phyloP scores from a whole-genome alignment of 768 basidiomycete species.

The Calocybe gangraenosa region DNA sequence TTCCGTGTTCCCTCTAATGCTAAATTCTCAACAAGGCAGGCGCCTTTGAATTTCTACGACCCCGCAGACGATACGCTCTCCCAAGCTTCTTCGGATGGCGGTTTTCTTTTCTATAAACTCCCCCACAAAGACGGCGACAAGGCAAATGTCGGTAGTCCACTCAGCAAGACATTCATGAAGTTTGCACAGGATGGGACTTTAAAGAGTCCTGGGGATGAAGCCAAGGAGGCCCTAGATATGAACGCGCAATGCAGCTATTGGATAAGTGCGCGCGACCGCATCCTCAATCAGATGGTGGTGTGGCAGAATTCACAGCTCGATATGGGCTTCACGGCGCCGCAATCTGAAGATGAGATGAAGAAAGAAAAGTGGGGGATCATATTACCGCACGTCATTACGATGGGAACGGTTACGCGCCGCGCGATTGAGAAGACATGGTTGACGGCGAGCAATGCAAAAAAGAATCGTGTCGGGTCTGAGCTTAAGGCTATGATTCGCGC shows the following conservation, averaged over 20 bases:
- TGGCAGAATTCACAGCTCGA: conserved; percentile 58
- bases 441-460: conserved; percentile 97
- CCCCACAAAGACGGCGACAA: conserved; percentile 95
- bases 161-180: conserved; percentile 86
- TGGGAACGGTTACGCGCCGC: conserved; percentile 97
- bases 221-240: conserved; percentile 83
- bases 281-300: conserved; percentile 89
- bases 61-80: conserved; percentile 56
- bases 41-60: conserved; percentile 55
- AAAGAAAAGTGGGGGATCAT: conserved; percentile 81
- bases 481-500: conserved; percentile 97
- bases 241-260: conserved; percentile 96
- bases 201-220: conserved; percentile 76
- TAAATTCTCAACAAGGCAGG: conserved; percentile 41
- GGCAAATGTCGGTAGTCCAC: conserved; percentile 92
- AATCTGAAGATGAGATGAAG: conserved; percentile 17
- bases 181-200: conserved; percentile 85
- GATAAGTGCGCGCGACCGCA: conserved; percentile 91
- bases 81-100: conserved; percentile 42
- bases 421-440: conserved; percentile 99
- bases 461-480: conserved; percentile 96
- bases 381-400: conserved; percentile 92
- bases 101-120: conserved; percentile 80
- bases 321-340: conserved; percentile 43
- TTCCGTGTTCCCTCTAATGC: conserved; percentile 66